phyloP scores from a whole-genome alignment of 2,329 filamentous ascomycete species.

The Fusarium transvaalense region DNA sequence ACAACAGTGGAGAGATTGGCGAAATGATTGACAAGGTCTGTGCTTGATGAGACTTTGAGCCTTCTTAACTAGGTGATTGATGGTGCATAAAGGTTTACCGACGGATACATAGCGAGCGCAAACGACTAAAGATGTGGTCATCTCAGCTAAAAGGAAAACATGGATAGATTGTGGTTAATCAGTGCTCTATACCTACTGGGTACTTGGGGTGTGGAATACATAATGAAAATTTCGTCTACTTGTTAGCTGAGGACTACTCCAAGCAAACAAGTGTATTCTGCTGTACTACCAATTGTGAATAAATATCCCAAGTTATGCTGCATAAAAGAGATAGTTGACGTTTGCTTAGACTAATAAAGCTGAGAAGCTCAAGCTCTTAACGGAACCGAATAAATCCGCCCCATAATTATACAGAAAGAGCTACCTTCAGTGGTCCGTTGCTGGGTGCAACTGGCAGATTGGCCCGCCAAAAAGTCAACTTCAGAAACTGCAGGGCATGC shows the following conservation, averaged over 20 bases:
- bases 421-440: slow-evolving; percentile 40
- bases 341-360: slow-evolving; percentile 1
- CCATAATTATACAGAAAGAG: slow-evolving; percentile 18
- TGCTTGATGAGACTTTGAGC: not conserved
- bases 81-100: not conserved
- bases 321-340: not conserved
- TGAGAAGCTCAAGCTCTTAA: slow-evolving; percentile 8
- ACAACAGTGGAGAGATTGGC: slow-evolving; percentile 4
- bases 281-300: not conserved
- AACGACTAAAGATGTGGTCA: too few species aligned
- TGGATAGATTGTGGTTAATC: too few species aligned
- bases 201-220: too few species aligned
- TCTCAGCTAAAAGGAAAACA: not conserved
- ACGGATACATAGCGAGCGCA: not conserved
- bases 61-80: not conserved
- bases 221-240: not conserved
- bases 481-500: slow-evolving; percentile 25
- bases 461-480: slow-evolving; percentile 43
- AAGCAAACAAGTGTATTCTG: not conserved
- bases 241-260: not conserved
- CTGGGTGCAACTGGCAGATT: slow-evolving; percentile 43
- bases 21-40: slow-evolving; percentile 1
- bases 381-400: slow-evolving; percentile 38
- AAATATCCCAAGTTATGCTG: not conserved
- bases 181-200: not conserved